These are phyloP conservation scores for Saccharomycopsis malanga DNA, from an alignment of 805 yeast genomes.

Conservation along the genomic window DNA sequence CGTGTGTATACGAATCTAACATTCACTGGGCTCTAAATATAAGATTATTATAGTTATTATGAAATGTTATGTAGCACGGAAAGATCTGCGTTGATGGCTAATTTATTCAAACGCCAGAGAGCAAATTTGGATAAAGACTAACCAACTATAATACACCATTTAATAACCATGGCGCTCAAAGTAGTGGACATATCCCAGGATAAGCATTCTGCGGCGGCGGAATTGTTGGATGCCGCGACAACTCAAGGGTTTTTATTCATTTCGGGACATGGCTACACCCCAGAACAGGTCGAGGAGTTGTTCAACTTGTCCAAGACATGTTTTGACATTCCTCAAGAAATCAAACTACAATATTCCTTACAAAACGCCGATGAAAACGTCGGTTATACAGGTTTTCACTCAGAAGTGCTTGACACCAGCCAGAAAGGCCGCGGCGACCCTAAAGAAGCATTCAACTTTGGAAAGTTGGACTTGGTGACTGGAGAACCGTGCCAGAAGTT, in stretches of 20 bases:
- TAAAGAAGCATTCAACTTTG: slow-evolving; percentile 52
- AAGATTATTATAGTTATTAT: no score
- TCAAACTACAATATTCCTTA: background rate
- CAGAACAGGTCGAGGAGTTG: slow-evolving; percentile 34
- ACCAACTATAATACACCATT: no score
- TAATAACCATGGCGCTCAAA: background rate
- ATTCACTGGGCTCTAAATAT: no score
- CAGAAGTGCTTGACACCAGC: background rate
- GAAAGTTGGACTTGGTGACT: slow-evolving; percentile 41
- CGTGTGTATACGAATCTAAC: no score
- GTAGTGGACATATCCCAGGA: slow-evolving; percentile 36
- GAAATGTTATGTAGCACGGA: no score
- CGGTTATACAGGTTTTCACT: slow-evolving; percentile 4
- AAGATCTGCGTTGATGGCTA: no score
- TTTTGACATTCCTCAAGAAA: background rate
- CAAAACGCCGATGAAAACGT: slow-evolving; percentile 1
- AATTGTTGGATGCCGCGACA: slow-evolving; percentile 39
- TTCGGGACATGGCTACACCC: slow-evolving; percentile 46
- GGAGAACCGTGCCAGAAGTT: slow-evolving; percentile 36
- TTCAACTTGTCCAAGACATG: slow-evolving; percentile 29
- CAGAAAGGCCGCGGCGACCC: background rate
- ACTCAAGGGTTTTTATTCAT: slow-evolving; percentile 45
- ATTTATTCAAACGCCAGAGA: no score
- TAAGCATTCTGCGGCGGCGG: slow-evolving; percentile 29
- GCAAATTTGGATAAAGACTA: no score